Evolutionary conservation across 2,329 filamentous ascomycete species (phyloP), one percentile per base, ranked within the genome.

Genomic region (Alternaria sp.): DNA sequence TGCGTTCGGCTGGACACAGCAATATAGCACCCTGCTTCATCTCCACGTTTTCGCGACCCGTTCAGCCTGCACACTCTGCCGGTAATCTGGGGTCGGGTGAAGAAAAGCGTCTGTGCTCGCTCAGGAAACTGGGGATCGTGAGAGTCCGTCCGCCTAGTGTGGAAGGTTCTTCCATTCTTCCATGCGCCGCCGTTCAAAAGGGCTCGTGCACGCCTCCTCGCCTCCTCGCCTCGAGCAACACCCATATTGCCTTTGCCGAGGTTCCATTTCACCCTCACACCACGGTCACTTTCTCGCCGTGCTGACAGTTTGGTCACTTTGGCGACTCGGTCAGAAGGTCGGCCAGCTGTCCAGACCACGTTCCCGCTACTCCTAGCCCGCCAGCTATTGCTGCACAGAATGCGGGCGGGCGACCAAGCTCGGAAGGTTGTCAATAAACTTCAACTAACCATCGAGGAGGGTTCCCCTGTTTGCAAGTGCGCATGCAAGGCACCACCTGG

Each of bases 141-240:
- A 28, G 49, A 28, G 25, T 43, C 54, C 43, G 40, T 51, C 49
- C 49, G 49, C 49, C 49, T 51, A 23, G 44, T 28, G 46, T 62
- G 51, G 64, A 66, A 66, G 54, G 15, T 66, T 66, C 64, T 64
- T 56, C 64, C 61, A 57, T 61, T 54, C 64, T 66, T 64, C 61
- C 64, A 64, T 59, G 60, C 49, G 46, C 32, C 25, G 44, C 59
- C 46, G 11, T 36, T 36, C 49, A 30, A 40, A 19, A 11, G 28
- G 30, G 49, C 49, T 51, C 49, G 49, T 36, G 49, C 49, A 21
- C 28, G 32, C 3, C 28, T 28, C 55, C 49, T 62, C 28, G 32
- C 3, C 28, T 28, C 55, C 49, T 62, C 60, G 60, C 54, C 30
- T 54, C 60, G 55, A 49, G 60, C 19, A 50, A 36, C 49, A 59